phyloP scores from a whole-genome alignment of 371 early-diverging fungal species.

The Mortierella sp. region DNA sequence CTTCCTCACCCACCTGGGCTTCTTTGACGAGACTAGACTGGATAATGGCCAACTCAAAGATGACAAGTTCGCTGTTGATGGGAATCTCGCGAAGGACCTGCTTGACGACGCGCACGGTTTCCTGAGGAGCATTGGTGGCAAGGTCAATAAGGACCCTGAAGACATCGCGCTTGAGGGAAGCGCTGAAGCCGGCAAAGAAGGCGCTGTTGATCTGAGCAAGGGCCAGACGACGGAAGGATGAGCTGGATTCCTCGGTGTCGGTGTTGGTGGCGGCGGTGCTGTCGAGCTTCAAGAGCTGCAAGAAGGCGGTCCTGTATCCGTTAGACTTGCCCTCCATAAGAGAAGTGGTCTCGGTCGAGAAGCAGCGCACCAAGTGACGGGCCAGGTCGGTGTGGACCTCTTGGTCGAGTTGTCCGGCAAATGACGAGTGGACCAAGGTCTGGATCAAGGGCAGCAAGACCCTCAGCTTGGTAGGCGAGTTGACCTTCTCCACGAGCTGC shows the following conservation, averaged over 20 bases:
- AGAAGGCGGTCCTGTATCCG: constrained; percentile 64
- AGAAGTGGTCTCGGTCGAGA: constrained; percentile 66
- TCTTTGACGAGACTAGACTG: constrained; percentile 54
- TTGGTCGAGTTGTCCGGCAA: constrained; percentile 36
- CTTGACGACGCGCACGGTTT: constrained; percentile 72
- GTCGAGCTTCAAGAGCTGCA: constrained; percentile 64
- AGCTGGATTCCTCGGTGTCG: constrained; percentile 67
- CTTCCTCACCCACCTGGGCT: constrained; percentile 29
- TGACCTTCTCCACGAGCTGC: constrained; percentile 63
- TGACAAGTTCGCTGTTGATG: constrained; percentile 65
- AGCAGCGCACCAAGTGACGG: constrained; percentile 71
- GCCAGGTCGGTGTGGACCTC: constrained; percentile 59
- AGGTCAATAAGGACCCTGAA: constrained; percentile 75
- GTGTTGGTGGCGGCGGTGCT: constrained; percentile 59
- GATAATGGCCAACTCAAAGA: constrained; percentile 60
- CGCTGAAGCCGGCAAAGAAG: constrained; percentile 65
- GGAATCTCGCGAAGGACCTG: constrained; percentile 66
- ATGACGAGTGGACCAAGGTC: constrained; percentile 50
- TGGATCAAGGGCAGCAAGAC: constrained; percentile 77
- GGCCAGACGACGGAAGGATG: constrained; percentile 69
- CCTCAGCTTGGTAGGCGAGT: constrained; percentile 74
- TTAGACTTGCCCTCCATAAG: constrained; percentile 60
- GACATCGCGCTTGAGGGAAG: constrained; percentile 64
- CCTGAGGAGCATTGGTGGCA: constrained; percentile 73
- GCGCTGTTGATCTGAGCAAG: constrained; percentile 70